A percentile compares a stretch with the other conserved stretches of the same genome.
Conservation (phyloP, 2,329 filamentous ascomycete species). For the Alternaria brassicicola region DNA sequence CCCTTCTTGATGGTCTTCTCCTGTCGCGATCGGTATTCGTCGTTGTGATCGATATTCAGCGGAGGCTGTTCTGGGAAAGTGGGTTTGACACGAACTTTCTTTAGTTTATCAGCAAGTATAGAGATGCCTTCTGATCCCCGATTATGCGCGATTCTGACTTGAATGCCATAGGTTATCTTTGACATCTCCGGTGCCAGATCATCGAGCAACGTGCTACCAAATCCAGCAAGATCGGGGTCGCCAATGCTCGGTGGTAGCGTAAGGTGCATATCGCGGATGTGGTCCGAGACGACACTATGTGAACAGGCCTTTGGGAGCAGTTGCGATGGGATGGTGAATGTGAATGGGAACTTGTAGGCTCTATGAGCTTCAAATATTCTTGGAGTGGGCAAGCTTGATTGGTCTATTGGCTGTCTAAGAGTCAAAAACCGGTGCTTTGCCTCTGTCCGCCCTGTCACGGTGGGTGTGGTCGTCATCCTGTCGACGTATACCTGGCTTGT, state of each 20-base stretch:
- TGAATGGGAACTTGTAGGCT: conserved; percentile 66
- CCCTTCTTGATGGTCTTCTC: conserved; percentile 68
- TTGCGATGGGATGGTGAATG: conserved; percentile 66
- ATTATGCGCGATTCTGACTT: conserved; percentile 53
- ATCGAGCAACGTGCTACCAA: conserved; percentile 60
- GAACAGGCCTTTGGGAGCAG: conserved; percentile 65
- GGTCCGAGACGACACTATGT: conserved; percentile 58
- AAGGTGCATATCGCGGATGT: conserved; percentile 62
- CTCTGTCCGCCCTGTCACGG: conserved; percentile 60
- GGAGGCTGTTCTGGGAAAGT: conserved; percentile 65
- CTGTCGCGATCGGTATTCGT: conserved; percentile 60
- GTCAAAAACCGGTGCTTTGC: conserved; percentile 67
- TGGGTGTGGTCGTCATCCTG: conserved; percentile 58
- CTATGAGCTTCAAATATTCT: conserved; percentile 61
- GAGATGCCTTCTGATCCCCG: conserved; percentile 49
- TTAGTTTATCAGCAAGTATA: conserved; percentile 57
- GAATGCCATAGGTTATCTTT: conserved; percentile 63
- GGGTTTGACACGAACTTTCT: conserved; percentile 66
- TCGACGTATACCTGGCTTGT: conserved; percentile 61
- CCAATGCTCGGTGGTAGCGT: conserved; percentile 67
- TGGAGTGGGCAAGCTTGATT: conserved; percentile 60
- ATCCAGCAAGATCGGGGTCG: conserved; percentile 60
- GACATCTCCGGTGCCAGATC: conserved; percentile 69
- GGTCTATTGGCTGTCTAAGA: conserved; percentile 64
- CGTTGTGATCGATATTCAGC: conserved; percentile 56